phyloP scores from a whole-genome alignment of 257 asterid species.

The Solanum medicagineum region DNA sequence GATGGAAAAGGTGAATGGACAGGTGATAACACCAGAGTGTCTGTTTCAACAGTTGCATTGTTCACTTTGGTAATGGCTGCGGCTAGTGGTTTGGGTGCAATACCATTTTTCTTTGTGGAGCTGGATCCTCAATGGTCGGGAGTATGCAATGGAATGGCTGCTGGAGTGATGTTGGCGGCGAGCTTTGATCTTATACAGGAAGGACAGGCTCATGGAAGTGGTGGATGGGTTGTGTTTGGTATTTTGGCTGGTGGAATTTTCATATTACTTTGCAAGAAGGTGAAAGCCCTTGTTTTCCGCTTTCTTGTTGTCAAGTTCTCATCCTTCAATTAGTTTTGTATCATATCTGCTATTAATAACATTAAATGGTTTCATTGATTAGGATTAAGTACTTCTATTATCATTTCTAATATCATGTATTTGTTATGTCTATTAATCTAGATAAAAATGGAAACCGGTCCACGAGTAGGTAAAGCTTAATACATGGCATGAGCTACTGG shows the following conservation, averaged over 20 bases:
- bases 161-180: constrained; percentile 98
- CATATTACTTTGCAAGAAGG: constrained; percentile 95
- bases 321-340: background rate
- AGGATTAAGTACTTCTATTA: background rate
- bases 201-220: constrained; percentile 95
- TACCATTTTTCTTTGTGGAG: constrained; percentile 94
- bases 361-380: background rate
- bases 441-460: background rate
- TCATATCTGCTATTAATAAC: background rate
- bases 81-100: constrained; percentile 94
- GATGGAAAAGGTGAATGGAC: constrained; percentile 30
- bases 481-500: background rate
- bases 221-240: constrained; percentile 91
- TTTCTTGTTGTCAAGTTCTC: background rate
- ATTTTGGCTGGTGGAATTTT: constrained; percentile 88
- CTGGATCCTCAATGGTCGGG: constrained; percentile 98
- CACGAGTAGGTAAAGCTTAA: background rate
- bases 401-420: background rate
- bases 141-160: constrained; percentile 96
- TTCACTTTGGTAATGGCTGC: constrained; percentile 94
- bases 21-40: constrained; percentile 46
- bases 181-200: constrained; percentile 98
- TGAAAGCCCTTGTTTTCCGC: background rate
- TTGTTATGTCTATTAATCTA: background rate
- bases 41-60: constrained; percentile 81